Base-by-base conservation (phyloP, 371 early-diverging fungal species). In the Rhizopus microsporus region DNA sequence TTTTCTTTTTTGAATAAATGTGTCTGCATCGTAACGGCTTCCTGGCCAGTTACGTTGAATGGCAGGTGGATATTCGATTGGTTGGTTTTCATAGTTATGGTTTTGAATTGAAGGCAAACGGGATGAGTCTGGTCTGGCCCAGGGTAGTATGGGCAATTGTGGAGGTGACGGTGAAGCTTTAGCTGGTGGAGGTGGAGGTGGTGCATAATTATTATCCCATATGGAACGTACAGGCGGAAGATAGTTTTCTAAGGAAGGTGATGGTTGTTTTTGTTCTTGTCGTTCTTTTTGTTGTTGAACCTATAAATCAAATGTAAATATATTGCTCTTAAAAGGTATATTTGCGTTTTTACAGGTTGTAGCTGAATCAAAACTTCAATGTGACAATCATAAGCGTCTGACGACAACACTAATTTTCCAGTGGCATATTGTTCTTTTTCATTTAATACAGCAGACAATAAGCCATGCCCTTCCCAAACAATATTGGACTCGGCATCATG, bases 401-500 rank as follows among this genome's bases (percentile, higher is more conserved):
- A 29, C 29, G 40, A 51, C 37, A 23, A 55, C 32, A 44, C 30
- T 23, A 67, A 32, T 43, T 67, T 67, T 3, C 63, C 62, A 44
- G 68, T 67, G n/a, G 59, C 59, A 37, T 39, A 17, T 44, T 56
- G 54, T 15, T 59, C 40, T 17, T 31, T n/a, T 43, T 59, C 53
- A 10, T 53, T 59, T 29, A 72, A 44, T n/a, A 72, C 66, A 34
- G 35, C 55, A 7, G 69, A 63, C 31, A 69, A 37, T 7, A 60
- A 16, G 3, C 72, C 72, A 59, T 72, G 72, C 7, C 72, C 72
- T 40, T 72, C 72, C 72, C 72, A 72, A 34, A 72, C 57, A 17
- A 72, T 68, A n/a, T 62, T 53, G 42, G 63, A 55, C 44, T 47
- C 43, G 13, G 63, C 56, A 40, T 66, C 57, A 33, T 66, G 60